Evolutionary conservation across 169 alveolate genomes (phyloP).

Genomic region (Plasmodium relictum): DNA sequence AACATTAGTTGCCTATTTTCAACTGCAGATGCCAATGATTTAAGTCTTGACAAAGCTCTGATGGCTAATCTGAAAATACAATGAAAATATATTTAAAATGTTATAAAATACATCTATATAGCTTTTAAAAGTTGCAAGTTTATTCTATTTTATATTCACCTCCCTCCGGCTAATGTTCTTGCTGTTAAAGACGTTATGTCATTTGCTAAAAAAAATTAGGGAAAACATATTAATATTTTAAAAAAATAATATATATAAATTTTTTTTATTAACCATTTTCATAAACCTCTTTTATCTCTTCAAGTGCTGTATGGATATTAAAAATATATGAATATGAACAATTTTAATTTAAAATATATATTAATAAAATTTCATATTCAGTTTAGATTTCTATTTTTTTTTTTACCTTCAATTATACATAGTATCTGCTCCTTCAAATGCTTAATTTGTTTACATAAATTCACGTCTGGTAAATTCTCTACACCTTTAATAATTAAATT

Average conservation of each 20-base stretch:
- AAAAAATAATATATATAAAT: background rate
- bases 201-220: conserved; percentile 19
- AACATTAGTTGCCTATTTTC: conserved; percentile 75
- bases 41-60: conserved; percentile 59
- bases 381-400: no score
- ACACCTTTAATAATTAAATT: conserved; percentile 29
- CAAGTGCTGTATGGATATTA: conserved; percentile 41
- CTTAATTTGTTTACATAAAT: conserved; percentile 31
- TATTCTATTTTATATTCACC: conserved; percentile 27
- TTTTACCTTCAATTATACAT: conserved; percentile 64
- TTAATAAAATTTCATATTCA: background rate
- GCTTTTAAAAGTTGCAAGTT: background rate
- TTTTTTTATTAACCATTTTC: conserved; percentile 51
- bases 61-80: conserved; percentile 45
- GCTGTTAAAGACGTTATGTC: conserved; percentile 75
- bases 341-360: background rate
- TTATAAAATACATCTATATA: no score
- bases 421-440: conserved; percentile 60
- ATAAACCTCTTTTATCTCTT: conserved; percentile 61
- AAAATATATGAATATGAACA: background rate
- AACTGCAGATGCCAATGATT: conserved; percentile 59
- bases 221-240: conserved; percentile 1
- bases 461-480: conserved; percentile 59
- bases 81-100: no score
- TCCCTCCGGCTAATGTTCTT: conserved; percentile 68